Evolutionary conservation across 495 filamentous ascomycete species (phyloP), one percentile per base, ranked within the genome.

Genomic region (Penicillium coffeae): DNA sequence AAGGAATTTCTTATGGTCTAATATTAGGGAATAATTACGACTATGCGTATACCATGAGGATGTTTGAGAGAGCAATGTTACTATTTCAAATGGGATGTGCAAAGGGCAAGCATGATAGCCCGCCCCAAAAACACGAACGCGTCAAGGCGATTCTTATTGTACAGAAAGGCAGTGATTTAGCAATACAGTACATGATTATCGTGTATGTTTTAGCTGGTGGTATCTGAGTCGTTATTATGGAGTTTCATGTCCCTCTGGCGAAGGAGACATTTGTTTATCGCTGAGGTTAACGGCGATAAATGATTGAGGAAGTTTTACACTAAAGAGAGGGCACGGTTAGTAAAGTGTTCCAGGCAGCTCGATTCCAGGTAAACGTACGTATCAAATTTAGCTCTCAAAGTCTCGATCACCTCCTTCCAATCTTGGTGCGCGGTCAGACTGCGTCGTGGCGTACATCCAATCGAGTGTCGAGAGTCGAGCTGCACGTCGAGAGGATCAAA

Each of bases 321-420:
- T 90, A 40, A 42, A 63, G 32, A 54, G 14, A 56, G 43, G 13
- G 21, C 19, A 52, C 27, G 18, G 4, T 38, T 14, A 38, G 19
- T 9, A 19, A 22, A 21, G 16, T 8, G 14, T 1, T 30, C 3
- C 15, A 36, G 27, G 20, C 41, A 37, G 40, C 12, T 3, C 20
- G 25, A 9, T 30, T 30, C 25, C 25, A 30, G 25, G 14, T 25
- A 21, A 34, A 76, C 87, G 76, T 77, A 93, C 88, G 87, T 89
- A 55, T 95, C 85, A 58, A 98, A 98, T 64, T 94, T 96, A 20
- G 87, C 94, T 53, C 90, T 80, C 42, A 98, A 71, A 3, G 91
- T 97, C 67, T 96, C 90, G 47, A 98, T 87, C 21, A 96, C 88
- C 51, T 89, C 78, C 66, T 91, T 95, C 94, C 94, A 98, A 62